Conservation (phyloP, 2,329 filamentous ascomycete species). For the Ascochyta fabae region DNA sequence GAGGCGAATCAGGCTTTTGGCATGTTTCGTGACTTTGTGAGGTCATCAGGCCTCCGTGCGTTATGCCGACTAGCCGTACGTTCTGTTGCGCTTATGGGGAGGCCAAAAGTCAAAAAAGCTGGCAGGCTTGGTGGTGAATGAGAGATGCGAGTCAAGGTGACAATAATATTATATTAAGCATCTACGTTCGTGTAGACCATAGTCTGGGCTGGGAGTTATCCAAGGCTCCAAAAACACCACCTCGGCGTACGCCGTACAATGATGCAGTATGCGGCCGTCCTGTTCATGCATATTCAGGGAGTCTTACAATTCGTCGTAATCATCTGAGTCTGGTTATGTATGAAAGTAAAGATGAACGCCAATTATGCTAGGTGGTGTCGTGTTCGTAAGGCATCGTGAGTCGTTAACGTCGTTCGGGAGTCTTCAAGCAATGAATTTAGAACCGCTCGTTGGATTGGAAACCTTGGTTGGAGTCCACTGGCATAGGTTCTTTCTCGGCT, state of each 20-base stretch:
- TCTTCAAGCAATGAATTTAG: background rate
- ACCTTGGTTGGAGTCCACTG: constrained; percentile 2
- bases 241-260: background rate
- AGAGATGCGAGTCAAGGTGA: background rate
- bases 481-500: constrained; percentile 13
- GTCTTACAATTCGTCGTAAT: background rate
- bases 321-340: background rate
- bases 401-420: constrained; percentile 4
- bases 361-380: constrained; percentile 1
- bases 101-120: background rate
- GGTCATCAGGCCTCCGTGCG: constrained; percentile 16
- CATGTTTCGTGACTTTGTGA: constrained; percentile 5
- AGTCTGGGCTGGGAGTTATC: background rate
- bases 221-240: background rate
- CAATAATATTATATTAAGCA: constrained; percentile 2
- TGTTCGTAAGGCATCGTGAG: constrained; percentile 1
- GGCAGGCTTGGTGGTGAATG: background rate
- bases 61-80: constrained; percentile 3
- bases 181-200: background rate
- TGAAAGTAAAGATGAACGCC: constrained; percentile 1
- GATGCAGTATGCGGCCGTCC: background rate
- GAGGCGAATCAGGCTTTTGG: constrained; percentile 13
- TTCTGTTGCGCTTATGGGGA: background rate
- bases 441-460: constrained; percentile 3
- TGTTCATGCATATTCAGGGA: background rate